Conservation (phyloP, 371 early-diverging fungal genomes). For the Rhizopus arrhizus region DNA sequence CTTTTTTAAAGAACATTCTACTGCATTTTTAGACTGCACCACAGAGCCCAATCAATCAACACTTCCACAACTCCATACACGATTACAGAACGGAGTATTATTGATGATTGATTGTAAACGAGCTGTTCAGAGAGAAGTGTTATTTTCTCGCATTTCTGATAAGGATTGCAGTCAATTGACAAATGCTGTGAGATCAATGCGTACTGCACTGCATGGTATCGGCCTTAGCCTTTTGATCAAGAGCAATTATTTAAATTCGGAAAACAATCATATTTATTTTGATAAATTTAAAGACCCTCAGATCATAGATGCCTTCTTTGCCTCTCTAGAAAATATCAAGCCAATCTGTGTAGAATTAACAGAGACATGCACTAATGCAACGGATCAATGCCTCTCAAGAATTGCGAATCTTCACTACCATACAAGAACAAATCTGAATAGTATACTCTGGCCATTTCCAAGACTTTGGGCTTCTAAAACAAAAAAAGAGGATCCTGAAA, state of each 20-base stretch:
- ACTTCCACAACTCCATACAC: constrained; percentile 30
- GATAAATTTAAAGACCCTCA: constrained; percentile 9
- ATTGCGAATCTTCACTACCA: constrained; percentile 21
- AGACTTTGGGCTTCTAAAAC: constrained; percentile 23
- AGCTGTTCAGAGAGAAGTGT: constrained; percentile 42
- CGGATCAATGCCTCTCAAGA: constrained; percentile 3
- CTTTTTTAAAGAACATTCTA: constrained; percentile 41
- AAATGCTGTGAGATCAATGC: constrained; percentile 30
- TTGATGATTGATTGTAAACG: constrained; percentile 48
- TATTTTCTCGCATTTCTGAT: constrained; percentile 33
- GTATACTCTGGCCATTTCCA: constrained; percentile 47
- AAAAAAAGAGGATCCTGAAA: background rate
- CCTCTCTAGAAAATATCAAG: constrained; percentile 1
- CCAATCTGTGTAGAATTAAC: constrained; percentile 8
- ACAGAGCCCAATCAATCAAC: constrained; percentile 4
- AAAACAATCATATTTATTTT: constrained; percentile 15
- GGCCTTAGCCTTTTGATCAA: constrained; percentile 41
- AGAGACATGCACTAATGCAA: constrained; percentile 14
- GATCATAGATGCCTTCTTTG: constrained; percentile 18
- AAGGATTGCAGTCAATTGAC: constrained; percentile 39
- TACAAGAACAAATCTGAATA: constrained; percentile 26
- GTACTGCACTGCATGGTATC: constrained; percentile 36
- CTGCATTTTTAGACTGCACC: constrained; percentile 29
- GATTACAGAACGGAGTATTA: constrained; percentile 30
- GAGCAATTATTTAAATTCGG: constrained; percentile 17